These are phyloP conservation scores for Prunus davidiana DNA, from an alignment of 306 rosid genomes.

Conservation along the genomic window DNA sequence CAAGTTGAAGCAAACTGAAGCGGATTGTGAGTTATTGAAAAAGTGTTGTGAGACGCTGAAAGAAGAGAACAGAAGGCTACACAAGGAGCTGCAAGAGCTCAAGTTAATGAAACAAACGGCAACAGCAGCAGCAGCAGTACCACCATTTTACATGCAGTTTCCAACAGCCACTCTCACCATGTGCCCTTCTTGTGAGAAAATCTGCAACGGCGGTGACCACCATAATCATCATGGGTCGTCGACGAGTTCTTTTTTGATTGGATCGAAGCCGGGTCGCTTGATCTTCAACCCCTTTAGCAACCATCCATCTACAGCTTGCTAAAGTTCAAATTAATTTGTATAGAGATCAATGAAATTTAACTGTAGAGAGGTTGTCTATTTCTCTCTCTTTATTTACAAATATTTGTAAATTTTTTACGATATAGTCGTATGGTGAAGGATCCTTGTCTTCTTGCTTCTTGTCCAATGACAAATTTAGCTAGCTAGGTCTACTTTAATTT, in stretches of 20 bases:
- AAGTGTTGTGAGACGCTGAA: slow-evolving; percentile 62
- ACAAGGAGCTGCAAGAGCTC: slow-evolving; percentile 74
- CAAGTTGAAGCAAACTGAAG: slow-evolving; percentile 86
- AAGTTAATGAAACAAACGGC: slow-evolving; percentile 44
- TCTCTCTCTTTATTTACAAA: background rate
- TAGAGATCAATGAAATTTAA: background rate
- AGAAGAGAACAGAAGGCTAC: slow-evolving; percentile 68
- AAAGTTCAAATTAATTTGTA: background rate
- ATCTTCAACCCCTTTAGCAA: slow-evolving; percentile 29
- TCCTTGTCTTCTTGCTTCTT: background rate
- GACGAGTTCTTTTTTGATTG: background rate
- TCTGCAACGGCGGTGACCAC: slow-evolving; percentile 20
- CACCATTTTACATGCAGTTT: slow-evolving; percentile 51
- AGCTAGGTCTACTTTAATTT: background rate
- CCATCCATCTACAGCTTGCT: slow-evolving; percentile 13
- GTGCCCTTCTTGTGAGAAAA: slow-evolving; percentile 76
- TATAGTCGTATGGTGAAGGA: background rate
- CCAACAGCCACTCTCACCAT: slow-evolving; percentile 55
- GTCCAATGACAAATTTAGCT: background rate
- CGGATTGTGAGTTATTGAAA: slow-evolving; percentile 62
- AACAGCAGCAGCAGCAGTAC: slow-evolving; percentile 25
- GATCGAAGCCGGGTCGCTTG: slow-evolving; percentile 36
- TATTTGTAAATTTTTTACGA: background rate
- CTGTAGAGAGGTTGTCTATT: background rate
- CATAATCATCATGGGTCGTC: background rate